phyloP scores from a whole-genome alignment of 225 moss, liverwort and hornwort species.

The Pleurozium schreberi region DNA sequence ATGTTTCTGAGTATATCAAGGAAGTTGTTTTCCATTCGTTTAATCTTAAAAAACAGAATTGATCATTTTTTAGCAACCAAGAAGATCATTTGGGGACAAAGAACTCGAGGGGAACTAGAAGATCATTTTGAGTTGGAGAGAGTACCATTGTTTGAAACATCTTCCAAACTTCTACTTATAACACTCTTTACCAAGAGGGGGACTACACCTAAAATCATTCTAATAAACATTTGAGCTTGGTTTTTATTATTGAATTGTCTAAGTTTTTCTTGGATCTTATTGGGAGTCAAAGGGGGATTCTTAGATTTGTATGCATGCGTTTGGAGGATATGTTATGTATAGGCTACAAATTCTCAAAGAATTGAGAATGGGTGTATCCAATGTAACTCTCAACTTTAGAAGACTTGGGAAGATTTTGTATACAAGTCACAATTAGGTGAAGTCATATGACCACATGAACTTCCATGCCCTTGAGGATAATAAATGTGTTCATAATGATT shows the following conservation, averaged over 20 bases:
- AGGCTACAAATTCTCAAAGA: neutral
- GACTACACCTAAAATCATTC: neutral
- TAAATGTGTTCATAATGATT: neutral
- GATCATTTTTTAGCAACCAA: no score
- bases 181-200: neutral
- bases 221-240: neutral
- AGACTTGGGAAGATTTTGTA: neutral
- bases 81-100: no score
- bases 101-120: no score
- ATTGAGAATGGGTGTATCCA: neutral
- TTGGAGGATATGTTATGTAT: neutral
- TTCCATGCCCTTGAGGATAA: neutral
- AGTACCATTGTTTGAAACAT: neutral
- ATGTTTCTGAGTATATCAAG: no score
- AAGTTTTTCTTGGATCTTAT: neutral
- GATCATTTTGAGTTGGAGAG: accelerated
- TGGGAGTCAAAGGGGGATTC: neutral
- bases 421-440: neutral
- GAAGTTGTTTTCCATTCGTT: no score
- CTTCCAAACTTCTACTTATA: neutral
- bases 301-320: neutral
- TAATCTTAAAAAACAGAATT: no score
- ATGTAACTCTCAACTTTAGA: neutral
- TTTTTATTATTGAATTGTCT: neutral
- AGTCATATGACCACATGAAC: neutral